These are phyloP conservation scores for Ananas comosus DNA, from an alignment of 176 grass and related monocot genomes.

Conservation along the genomic window DNA sequence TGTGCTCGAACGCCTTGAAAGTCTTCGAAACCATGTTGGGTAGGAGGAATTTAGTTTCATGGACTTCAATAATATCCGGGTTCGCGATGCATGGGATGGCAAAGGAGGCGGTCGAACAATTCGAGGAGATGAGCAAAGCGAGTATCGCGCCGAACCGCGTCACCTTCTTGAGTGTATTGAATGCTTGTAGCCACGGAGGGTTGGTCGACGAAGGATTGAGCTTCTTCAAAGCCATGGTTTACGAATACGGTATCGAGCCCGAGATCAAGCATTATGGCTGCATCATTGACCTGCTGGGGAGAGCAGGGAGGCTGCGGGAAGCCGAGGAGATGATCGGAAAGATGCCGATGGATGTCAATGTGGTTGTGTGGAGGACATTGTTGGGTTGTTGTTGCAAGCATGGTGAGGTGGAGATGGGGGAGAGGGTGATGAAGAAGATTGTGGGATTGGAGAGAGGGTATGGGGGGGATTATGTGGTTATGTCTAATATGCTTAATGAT, in stretches of 20 bases:
- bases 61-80: conserved; percentile 57
- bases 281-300: conserved; percentile 61
- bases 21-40: conserved; percentile 31
- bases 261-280: conserved; percentile 69
- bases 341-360: conserved; percentile 50
- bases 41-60: conserved; percentile 54
- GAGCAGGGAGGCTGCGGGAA: conserved; percentile 45
- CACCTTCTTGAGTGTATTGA: conserved; percentile 48
- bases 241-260: conserved; percentile 40
- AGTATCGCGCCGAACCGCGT: conserved; percentile 41
- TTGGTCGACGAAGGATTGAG: conserved; percentile 51
- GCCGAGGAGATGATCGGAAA: conserved; percentile 45
- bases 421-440: conserved; percentile 60
- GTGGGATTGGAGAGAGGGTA: conserved; percentile 34
- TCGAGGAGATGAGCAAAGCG: conserved; percentile 33
- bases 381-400: conserved; percentile 62
- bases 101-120: conserved; percentile 30
- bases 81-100: conserved; percentile 49
- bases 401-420: conserved; percentile 52
- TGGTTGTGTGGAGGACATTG: conserved; percentile 48
- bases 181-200: conserved; percentile 62
- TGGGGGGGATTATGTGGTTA: conserved; percentile 46
- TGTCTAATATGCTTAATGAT: conserved; percentile 58
- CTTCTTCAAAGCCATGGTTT: conserved; percentile 56
- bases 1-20: conserved; percentile 29